phyloP scores from a whole-genome alignment of 441 rosid genomes.

The Gossypium schwendimanii region DNA sequence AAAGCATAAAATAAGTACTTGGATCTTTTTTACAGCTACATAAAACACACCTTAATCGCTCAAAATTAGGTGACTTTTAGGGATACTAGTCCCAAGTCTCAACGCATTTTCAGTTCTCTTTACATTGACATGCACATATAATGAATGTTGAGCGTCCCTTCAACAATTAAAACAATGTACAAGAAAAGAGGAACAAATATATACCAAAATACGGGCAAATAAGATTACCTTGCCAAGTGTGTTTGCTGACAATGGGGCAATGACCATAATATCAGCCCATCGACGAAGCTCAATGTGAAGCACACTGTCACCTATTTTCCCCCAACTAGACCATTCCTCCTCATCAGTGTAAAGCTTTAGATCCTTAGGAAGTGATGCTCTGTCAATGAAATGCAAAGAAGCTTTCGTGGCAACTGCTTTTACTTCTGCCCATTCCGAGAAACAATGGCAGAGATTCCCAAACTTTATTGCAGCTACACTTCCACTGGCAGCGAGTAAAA shows the following conservation, averaged over 20 bases:
- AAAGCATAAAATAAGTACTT: not conserved
- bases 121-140: not conserved
- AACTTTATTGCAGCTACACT: constrained; percentile 89
- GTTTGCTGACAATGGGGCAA: constrained; percentile 80
- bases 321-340: constrained; percentile 85
- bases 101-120: too few relatives aligned
- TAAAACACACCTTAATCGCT: not conserved
- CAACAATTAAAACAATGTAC: not conserved
- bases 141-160: not conserved
- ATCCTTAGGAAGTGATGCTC: constrained; percentile 56
- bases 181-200: not conserved
- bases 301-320: constrained; percentile 61
- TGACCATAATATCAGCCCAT: constrained; percentile 88
- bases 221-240: constrained; percentile 67
- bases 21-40: not conserved
- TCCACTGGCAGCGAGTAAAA: constrained; percentile 77
- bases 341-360: constrained; percentile 62
- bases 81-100: not conserved
- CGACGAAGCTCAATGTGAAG: constrained; percentile 79
- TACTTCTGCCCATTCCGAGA: constrained; percentile 78
- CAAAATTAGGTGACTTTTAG: not conserved
- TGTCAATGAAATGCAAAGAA: constrained; percentile 68
- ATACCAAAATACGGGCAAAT: not conserved
- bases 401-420: constrained; percentile 69
- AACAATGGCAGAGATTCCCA: constrained; percentile 69